Percentiles rank a stretch among this genome's conserved stretches.
Evolutionary conservation across 2,329 filamentous ascomycete species (phyloP).

Genomic region (Botrytis elliptica): DNA sequence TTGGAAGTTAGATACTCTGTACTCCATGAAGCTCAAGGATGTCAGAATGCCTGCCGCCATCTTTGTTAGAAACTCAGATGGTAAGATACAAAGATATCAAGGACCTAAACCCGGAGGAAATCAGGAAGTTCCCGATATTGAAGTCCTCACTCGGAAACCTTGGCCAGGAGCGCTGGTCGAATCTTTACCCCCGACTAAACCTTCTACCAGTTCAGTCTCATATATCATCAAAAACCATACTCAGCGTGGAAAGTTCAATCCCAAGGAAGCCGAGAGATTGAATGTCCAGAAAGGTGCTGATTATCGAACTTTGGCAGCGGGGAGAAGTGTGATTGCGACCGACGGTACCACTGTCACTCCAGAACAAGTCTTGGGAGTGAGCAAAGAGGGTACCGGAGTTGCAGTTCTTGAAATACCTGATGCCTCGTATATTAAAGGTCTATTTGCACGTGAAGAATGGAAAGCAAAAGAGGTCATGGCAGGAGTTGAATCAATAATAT

Average conservation of each 20-base stretch:
- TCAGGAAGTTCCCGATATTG: conserved; percentile 58
- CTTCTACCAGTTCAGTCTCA: conserved; percentile 68
- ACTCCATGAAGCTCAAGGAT: conserved; percentile 63
- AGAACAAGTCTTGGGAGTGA: conserved; percentile 77
- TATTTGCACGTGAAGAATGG: conserved; percentile 74
- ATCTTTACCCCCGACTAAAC: conserved; percentile 65
- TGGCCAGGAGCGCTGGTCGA: conserved; percentile 72
- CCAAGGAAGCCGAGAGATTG: conserved; percentile 60
- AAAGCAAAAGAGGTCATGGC: conserved; percentile 61
- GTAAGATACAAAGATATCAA: conserved; percentile 65
- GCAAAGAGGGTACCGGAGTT: conserved; percentile 68
- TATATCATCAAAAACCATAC: conserved; percentile 81
- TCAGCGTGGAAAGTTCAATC: conserved; percentile 77
- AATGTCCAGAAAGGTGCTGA: conserved; percentile 60
- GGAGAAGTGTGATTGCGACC: conserved; percentile 60
- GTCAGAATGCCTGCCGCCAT: conserved; percentile 68
- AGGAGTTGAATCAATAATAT: conserved; percentile 69
- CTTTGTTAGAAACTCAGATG: conserved; percentile 64
- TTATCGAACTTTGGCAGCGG: conserved; percentile 60
- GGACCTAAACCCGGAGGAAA: conserved; percentile 61
- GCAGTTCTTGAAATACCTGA: conserved; percentile 79
- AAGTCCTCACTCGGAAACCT: conserved; percentile 70
- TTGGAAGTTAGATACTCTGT: conserved; percentile 70
- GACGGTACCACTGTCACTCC: conserved; percentile 73
- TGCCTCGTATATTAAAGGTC: conserved; percentile 63